Conservation (phyloP, 2,329 filamentous ascomycete genomes). For the Apiospora marii region DNA sequence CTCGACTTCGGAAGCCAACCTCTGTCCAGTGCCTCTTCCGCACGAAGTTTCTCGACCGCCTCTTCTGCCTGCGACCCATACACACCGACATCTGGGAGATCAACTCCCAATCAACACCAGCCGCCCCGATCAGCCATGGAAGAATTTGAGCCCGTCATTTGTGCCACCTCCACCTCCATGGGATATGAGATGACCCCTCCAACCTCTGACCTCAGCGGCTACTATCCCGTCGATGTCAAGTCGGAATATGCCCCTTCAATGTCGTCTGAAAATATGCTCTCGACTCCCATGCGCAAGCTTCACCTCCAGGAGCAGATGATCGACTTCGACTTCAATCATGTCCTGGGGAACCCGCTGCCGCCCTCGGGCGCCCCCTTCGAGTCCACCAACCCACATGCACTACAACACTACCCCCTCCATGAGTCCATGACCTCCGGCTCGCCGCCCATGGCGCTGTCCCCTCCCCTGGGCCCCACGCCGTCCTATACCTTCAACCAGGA, state of each 20-base stretch:
- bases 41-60: constrained; percentile 41
- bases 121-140: constrained; percentile 34
- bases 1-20: constrained; percentile 43
- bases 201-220: constrained; percentile 40
- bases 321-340: constrained; percentile 37
- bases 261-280: constrained; percentile 32
- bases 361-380: constrained; percentile 30
- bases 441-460: constrained; percentile 32
- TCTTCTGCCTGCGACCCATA: constrained; percentile 41
- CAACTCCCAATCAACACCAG: constrained; percentile 39
- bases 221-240: constrained; percentile 35
- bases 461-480: constrained; percentile 32
- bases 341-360: constrained; percentile 31
- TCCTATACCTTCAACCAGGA: constrained; percentile 29
- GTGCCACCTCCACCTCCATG: constrained; percentile 35
- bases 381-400: constrained; percentile 29
- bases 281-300: constrained; percentile 36
- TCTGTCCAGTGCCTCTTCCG: constrained; percentile 36
- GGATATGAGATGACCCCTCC: constrained; percentile 43
- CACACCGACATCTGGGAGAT: constrained; percentile 44
- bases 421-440: constrained; percentile 23
- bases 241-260: constrained; percentile 9
- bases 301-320: constrained; percentile 34
- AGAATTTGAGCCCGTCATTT: constrained; percentile 36
- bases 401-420: constrained; percentile 32